Percentiles rank a stretch among this genome's conserved stretches.
phyloP scores from a whole-genome alignment of 305 asterid species.

The Ajuga reptans region DNA sequence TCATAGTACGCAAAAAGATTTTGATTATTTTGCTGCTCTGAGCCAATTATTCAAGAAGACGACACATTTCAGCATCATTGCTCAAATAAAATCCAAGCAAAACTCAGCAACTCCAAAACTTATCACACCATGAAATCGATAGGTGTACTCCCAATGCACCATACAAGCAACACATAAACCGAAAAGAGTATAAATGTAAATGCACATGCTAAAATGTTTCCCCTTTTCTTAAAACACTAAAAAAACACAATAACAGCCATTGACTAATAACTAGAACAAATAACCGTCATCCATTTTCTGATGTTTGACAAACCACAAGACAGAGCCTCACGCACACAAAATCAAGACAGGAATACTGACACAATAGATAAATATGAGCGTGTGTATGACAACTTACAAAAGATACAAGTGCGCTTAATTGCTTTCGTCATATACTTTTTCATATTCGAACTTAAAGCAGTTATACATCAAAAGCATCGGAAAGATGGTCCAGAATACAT shows the following conservation, averaged over 20 bases:
- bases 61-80: slow-evolving; percentile 2
- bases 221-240: neutral
- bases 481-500: neutral
- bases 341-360: neutral
- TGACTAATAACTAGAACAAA: neutral
- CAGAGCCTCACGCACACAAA: neutral
- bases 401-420: neutral
- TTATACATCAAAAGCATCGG: neutral
- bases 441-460: neutral
- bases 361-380: neutral
- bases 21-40: neutral
- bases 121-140: neutral
- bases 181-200: neutral
- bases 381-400: neutral
- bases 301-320: neutral
- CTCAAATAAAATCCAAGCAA: neutral
- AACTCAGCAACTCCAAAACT: neutral
- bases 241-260: neutral
- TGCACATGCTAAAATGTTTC: neutral
- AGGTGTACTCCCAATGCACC: neutral
- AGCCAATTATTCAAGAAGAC: neutral
- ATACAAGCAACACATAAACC: neutral
- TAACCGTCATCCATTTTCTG: neutral
- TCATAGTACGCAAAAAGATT: neutral
- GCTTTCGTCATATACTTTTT: neutral